Evolutionary conservation across 352 stramenopile genomes (phyloP).

Genomic region (Aphanomyces cochlioides): DNA sequence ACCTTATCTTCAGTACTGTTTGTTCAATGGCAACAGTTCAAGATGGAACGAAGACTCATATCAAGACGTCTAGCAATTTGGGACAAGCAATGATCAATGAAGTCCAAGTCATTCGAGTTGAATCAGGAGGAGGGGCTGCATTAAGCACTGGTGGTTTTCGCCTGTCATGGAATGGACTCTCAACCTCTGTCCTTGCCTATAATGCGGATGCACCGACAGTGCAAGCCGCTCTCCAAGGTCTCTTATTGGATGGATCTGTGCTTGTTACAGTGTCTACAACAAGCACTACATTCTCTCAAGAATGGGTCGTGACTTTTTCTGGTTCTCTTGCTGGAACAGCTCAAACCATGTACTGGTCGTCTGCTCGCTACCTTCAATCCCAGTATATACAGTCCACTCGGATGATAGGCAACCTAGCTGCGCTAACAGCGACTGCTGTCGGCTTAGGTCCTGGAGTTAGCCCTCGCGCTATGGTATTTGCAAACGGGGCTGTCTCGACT

Average conservation of each 20-base stretch:
- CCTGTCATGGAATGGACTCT: slow-evolving; percentile 62
- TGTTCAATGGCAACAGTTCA: slow-evolving; percentile 23
- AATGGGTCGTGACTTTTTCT: slow-evolving; percentile 67
- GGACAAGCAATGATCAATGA: slow-evolving; percentile 64
- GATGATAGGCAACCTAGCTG: slow-evolving; percentile 55
- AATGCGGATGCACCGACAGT: slow-evolving; percentile 51
- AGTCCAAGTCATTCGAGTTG: slow-evolving; percentile 57
- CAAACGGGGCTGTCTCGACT: slow-evolving; percentile 38
- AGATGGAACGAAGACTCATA: slow-evolving; percentile 47
- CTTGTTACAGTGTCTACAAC: slow-evolving; percentile 38
- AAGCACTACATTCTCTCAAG: slow-evolving; percentile 35
- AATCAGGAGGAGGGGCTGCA: slow-evolving; percentile 33
- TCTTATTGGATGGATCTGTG: slow-evolving; percentile 45
- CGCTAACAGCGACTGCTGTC: slow-evolving; percentile 33
- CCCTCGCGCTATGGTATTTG: slow-evolving; percentile 39
- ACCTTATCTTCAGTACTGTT: slow-evolving; percentile 46
- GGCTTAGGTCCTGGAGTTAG: slow-evolving; percentile 40
- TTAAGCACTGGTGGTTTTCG: slow-evolving; percentile 56
- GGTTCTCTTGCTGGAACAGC: slow-evolving; percentile 37
- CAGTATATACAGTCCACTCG: slow-evolving; percentile 44
- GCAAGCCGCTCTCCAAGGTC: slow-evolving; percentile 32
- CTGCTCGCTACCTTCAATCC: slow-evolving; percentile 44
- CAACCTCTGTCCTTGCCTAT: slow-evolving; percentile 60
- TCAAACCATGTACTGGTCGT: slow-evolving; percentile 71
- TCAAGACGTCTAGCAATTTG: slow-evolving; percentile 59